Evolutionary conservation across 441 rosid species (phyloP), one percentile per base, ranked within the genome.

Genomic region (Kokia cookei): DNA sequence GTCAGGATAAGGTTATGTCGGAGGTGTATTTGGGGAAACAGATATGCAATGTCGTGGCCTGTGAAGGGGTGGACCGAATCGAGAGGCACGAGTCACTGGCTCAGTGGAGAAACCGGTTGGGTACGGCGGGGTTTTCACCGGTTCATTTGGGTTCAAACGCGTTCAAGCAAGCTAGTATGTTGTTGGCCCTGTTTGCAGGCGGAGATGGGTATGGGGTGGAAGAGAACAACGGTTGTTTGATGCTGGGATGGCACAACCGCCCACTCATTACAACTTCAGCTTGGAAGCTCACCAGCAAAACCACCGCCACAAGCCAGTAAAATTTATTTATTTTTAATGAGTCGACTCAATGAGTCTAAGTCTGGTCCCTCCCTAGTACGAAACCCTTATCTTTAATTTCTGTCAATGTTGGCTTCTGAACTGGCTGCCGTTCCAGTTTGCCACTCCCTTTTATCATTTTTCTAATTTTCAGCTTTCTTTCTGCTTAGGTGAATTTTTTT

Each of bases 171-270:
- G 98, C 98, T 1, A 93, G 99, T 79, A 89, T 83, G 96, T 76
- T 94, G 40, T 64, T 94, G 75, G 94, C 90, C 2, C 50, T 90
- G 58, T 90, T 85, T 50, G 86, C 91, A 3, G 93, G 97, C 10
- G 98, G 93, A 0, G 94, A 93, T 14, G 98, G 98, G 10, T 94
- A 93, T 67, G 81, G 86, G 11, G 97, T 94, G 81, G 98, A 93
- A 74, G 98, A 94, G 84, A 89, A 80, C 54, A 83, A 75, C 5
- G 98, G 98, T 17, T 85, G 94, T 77, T 62, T 94, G 77, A 92
- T 89, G 94, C 81, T 94, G 71, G 97, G 97, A 6, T 94, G 98
- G 98, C 95, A 94, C 15, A 92, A 91, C 1, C 85, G 97, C 15
- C 94, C 97, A 14, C 89, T 94, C 32, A 89, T 94, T 2, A 89